Evolutionary conservation across 225 moss, liverwort and hornwort species (phyloP).

Genomic region (Lunularia cruciata): DNA sequence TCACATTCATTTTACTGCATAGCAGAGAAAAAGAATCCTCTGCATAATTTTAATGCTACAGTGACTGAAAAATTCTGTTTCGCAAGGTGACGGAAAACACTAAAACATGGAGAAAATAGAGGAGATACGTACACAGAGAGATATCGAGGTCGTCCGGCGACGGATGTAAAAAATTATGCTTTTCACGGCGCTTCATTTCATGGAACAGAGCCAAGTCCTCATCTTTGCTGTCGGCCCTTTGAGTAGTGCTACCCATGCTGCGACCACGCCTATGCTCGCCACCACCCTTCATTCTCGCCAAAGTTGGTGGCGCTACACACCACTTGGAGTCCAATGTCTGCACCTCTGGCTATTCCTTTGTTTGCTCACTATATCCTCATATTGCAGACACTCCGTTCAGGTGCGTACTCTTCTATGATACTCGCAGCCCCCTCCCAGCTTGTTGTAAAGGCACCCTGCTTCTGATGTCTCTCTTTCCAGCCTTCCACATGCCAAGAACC

Average conservation of each 20-base stretch:
- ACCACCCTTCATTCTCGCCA: conserved; percentile 38
- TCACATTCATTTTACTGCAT: neutral
- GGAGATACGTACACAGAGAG: conserved; percentile 39
- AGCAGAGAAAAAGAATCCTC: neutral
- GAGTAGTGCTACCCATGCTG: conserved; percentile 46
- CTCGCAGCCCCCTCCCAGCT: conserved; percentile 19
- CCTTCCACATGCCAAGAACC: neutral
- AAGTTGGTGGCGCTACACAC: neutral
- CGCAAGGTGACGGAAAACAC: neutral
- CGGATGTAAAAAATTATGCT: conserved; percentile 46
- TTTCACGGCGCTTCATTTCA: conserved; percentile 52
- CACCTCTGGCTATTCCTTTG: neutral
- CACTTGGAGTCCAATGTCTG: neutral
- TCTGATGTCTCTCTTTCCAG: neutral
- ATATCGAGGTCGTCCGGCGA: conserved; percentile 48
- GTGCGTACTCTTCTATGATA: neutral
- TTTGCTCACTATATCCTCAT: conserved; percentile 7
- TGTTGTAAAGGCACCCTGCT: conserved; percentile 9
- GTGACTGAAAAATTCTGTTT: neutral
- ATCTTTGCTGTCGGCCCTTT: conserved; percentile 39
- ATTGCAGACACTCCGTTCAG: neutral
- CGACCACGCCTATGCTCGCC: conserved; percentile 52
- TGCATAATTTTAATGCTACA: neutral
- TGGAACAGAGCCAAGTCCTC: conserved; percentile 54
- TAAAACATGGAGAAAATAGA: neutral